Evolutionary conservation across 441 rosid species (phyloP).

Genomic region (Cnidoscolus chayamansa): DNA sequence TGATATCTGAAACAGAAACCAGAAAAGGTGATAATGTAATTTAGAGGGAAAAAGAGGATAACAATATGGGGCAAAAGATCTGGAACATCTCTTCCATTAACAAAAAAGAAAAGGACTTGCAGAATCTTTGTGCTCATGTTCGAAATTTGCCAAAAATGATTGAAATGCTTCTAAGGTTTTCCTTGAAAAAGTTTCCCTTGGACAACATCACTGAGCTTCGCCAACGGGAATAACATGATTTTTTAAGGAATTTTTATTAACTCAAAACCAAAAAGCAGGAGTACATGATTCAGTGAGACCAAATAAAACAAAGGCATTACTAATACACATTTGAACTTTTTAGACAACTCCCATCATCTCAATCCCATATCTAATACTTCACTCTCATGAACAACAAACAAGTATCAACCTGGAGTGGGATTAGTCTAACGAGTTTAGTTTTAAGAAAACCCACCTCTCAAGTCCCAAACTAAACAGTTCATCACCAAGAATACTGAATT

Average conservation of each 20-base stretch:
- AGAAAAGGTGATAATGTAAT: constrained; percentile 12
- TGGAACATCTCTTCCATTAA: neutral
- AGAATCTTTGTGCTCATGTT: neutral
- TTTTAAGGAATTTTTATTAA: neutral
- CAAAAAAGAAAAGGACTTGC: neutral
- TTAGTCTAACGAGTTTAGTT: neutral
- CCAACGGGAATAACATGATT: neutral
- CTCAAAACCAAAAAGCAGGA: neutral
- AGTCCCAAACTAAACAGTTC: neutral
- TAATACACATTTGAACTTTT: neutral
- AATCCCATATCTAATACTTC: neutral
- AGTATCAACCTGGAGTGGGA: no score
- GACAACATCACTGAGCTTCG: neutral
- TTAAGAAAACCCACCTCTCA: neutral
- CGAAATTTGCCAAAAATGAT: neutral
- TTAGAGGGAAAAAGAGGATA: neutral
- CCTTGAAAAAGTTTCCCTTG: no score
- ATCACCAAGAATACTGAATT: neutral
- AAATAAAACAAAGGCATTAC: constrained; percentile 4
- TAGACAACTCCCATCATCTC: neutral
- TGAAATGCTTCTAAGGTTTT: neutral
- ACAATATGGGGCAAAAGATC: neutral
- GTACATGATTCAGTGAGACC: neutral
- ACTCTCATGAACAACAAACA: neutral
- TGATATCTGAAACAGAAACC: constrained; percentile 66